These are phyloP conservation scores for Schoenoplectus triqueter DNA, from an alignment of 202 grass and related monocot genomes.

Conservation along the genomic window DNA sequence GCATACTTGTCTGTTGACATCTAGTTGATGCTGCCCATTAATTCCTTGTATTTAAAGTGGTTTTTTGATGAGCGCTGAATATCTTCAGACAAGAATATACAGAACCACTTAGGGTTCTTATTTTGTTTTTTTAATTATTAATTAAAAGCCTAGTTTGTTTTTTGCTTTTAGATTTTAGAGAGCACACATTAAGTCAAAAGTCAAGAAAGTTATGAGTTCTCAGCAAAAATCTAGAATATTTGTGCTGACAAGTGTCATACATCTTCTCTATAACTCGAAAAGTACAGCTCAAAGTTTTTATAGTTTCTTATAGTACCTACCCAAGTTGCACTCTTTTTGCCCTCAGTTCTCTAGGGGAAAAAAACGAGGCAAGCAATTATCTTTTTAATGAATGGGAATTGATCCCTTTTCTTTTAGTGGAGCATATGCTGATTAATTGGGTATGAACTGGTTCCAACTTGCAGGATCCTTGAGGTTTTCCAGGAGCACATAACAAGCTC, in stretches of 20 bases:
- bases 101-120: not conserved
- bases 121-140: not conserved
- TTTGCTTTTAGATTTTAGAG: slow-evolving; percentile 11
- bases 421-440: no score
- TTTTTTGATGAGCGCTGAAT: not conserved
- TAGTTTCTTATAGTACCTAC: not conserved
- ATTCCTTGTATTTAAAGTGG: slow-evolving; percentile 18
- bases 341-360: no score
- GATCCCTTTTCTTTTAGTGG: no score
- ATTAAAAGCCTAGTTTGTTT: not conserved
- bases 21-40: not conserved
- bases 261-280: not conserved
- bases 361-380: no score
- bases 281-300: not conserved
- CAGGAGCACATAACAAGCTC: no score
- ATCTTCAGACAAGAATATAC: slow-evolving; percentile 1
- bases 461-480: no score
- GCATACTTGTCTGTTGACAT: slow-evolving; percentile 29
- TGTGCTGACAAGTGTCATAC: not conserved
- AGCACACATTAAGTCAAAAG: not conserved
- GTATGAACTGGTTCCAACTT: no score
- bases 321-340: no score
- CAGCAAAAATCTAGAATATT: not conserved
- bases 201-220: slow-evolving; percentile 4
- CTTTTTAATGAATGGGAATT: no score